Percentiles rank a stretch among this genome's conserved stretches.
These are phyloP conservation scores for Lepidium aucheri DNA, from an alignment of 345 rosid species.

Conservation along the genomic window DNA sequence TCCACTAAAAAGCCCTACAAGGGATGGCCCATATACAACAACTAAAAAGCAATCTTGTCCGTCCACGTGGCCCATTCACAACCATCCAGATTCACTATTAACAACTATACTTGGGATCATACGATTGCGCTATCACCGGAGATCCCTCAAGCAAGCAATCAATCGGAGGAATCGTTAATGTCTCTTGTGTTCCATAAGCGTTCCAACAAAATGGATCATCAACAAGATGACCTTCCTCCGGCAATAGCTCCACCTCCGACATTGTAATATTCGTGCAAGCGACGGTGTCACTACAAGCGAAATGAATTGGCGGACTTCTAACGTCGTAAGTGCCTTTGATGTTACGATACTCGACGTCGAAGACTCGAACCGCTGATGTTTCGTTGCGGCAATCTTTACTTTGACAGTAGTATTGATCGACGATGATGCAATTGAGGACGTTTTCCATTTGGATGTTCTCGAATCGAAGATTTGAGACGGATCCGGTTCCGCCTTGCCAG, in stretches of 20 bases:
- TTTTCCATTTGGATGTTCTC: slow-evolving; percentile 93
- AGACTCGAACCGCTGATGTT: slow-evolving; percentile 78
- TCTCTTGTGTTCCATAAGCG: slow-evolving; percentile 81
- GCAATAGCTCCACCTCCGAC: slow-evolving; percentile 87
- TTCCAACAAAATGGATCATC: slow-evolving; percentile 99
- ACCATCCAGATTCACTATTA: slow-evolving; percentile 10
- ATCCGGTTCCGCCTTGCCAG: slow-evolving; percentile 94
- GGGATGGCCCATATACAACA: slow-evolving; percentile 48
- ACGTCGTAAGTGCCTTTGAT: slow-evolving; percentile 92
- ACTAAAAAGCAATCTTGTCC: neutral
- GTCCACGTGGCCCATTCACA: neutral
- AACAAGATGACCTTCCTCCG: slow-evolving; percentile 71
- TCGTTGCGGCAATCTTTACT: slow-evolving; percentile 62
- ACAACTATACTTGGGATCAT: slow-evolving; percentile 37
- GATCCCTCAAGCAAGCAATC: slow-evolving; percentile 70
- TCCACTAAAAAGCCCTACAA: slow-evolving; percentile 35
- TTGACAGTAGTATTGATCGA: slow-evolving; percentile 84
- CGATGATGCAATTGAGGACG: slow-evolving; percentile 77
- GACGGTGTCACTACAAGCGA: slow-evolving; percentile 89
- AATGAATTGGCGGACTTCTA: slow-evolving; percentile 68
- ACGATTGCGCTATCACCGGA: slow-evolving; percentile 35
- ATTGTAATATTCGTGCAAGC: slow-evolving; percentile 88
- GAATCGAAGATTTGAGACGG: slow-evolving; percentile 54
- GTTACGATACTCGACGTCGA: slow-evolving; percentile 55
- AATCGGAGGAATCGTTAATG: slow-evolving; percentile 72